Evolutionary conservation across 306 rosid species (phyloP).

Genomic region (Rosa rugosa): DNA sequence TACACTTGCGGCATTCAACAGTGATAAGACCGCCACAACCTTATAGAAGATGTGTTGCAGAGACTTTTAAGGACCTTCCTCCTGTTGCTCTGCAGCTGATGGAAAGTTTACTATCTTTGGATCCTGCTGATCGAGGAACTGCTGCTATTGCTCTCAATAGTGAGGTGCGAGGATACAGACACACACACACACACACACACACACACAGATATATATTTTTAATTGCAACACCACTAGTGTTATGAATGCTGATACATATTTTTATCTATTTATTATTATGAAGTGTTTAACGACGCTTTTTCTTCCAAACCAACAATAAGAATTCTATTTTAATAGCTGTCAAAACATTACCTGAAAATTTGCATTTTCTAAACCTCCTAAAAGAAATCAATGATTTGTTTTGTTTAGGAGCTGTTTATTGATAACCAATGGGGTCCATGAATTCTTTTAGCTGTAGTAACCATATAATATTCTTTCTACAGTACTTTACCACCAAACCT

Average conservation of each 20-base stretch:
- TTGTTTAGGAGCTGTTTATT: background rate
- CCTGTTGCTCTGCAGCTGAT: conserved; percentile 60
- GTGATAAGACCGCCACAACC: conserved; percentile 78
- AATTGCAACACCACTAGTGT: background rate
- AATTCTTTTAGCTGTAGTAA: conserved; percentile 25
- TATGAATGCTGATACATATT: background rate
- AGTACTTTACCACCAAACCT: conserved; percentile 81
- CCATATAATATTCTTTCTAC: conserved; percentile 22
- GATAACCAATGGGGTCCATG: conserved; percentile 9
- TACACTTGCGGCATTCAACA: conserved; percentile 57
- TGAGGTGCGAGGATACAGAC: conserved; percentile 44
- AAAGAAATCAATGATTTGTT: background rate
- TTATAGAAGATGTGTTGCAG: conserved; percentile 67
- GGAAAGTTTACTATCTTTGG: conserved; percentile 74
- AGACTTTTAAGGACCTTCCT: conserved; percentile 71
- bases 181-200: too few species aligned
- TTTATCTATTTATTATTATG: too few species aligned
- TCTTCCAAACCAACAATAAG: too few species aligned
- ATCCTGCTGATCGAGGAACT: conserved; percentile 76
- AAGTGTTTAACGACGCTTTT: too few species aligned
- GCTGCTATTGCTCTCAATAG: conserved; percentile 70
- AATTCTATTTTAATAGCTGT: background rate
- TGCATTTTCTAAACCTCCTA: background rate
- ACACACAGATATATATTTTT: background rate
- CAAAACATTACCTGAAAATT: background rate